phyloP scores from a whole-genome alignment of 169 alveolate genomes.

The Plasmodium ovale region DNA sequence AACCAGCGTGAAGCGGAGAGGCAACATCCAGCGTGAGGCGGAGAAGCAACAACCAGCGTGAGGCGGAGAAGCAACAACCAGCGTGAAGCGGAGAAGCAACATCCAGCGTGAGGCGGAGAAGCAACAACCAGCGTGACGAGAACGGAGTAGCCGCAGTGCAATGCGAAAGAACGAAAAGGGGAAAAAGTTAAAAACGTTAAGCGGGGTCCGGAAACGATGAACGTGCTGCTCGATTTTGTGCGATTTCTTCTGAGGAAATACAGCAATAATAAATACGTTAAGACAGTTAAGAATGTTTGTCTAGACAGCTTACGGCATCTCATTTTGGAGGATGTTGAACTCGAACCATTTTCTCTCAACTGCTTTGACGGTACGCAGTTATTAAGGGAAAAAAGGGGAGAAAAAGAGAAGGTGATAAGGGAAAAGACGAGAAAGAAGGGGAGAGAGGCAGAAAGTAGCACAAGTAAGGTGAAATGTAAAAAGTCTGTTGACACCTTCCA shows the following conservation, averaged over 20 bases:
- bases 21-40: no score
- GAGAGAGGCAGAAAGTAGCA: not conserved
- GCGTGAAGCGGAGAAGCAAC: not conserved
- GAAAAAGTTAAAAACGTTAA: not conserved
- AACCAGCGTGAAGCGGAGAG: no score
- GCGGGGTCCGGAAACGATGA: not conserved
- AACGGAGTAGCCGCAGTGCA: not conserved
- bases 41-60: not conserved
- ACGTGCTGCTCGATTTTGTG: not conserved
- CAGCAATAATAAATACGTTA: constrained; percentile 4
- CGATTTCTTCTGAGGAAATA: not conserved
- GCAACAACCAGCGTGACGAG: no score
- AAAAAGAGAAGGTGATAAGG: not conserved
- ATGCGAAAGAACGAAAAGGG: not conserved
- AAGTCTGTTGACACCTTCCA: not conserved
- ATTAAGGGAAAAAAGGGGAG: not conserved
- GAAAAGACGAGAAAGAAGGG: not conserved
- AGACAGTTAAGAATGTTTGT: constrained; percentile 4
- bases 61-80: no score
- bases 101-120: not conserved
- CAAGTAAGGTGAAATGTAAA: not conserved
- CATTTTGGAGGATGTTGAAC: constrained; percentile 28
- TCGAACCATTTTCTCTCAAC: not conserved
- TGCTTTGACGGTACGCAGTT: not conserved
- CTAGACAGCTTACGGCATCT: constrained; percentile 19